A percentile compares a stretch with the other conserved stretches of the same genome.
phyloP scores from a whole-genome alignment of 139 green algal genomes.

The Volvox reticuliferus region DNA sequence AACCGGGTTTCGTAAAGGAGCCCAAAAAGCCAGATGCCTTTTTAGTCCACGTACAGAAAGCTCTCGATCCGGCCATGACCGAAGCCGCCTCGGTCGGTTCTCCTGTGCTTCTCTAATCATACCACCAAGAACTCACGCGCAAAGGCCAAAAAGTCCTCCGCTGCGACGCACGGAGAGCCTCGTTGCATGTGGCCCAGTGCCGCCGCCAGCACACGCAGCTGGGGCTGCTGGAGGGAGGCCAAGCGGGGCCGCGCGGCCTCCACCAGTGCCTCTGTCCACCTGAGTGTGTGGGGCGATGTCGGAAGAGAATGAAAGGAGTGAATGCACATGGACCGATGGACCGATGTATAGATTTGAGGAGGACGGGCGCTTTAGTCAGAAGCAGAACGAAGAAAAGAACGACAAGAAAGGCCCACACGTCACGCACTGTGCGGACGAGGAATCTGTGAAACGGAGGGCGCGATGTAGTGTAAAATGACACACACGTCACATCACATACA shows the following conservation, averaged over 20 bases:
- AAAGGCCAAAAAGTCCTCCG: slow-evolving; percentile 21
- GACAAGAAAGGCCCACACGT: neutral
- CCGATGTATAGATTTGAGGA: too few relatives aligned
- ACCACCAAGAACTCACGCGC: slow-evolving; percentile 34
- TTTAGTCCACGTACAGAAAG: too few relatives aligned
- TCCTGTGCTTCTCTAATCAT: neutral
- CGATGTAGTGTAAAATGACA: neutral
- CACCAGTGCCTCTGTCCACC: slow-evolving; percentile 31
- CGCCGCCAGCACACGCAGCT: slow-evolving; percentile 33
- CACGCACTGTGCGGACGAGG: neutral
- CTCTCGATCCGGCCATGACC: too few relatives aligned
- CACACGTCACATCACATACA: neutral
- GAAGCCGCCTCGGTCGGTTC: too few relatives aligned
- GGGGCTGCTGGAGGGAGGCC: slow-evolving; percentile 10
- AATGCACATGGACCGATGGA: neutral
- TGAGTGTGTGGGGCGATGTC: neutral
- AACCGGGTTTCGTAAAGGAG: too few relatives aligned
- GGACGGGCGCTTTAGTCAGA: neutral
- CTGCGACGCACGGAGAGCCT: neutral
- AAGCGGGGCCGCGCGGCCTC: slow-evolving; percentile 21
- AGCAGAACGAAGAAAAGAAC: neutral
- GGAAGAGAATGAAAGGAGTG: neutral
- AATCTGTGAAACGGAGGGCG: too few relatives aligned
- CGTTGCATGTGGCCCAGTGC: slow-evolving; percentile 40
- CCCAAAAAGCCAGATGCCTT: too few relatives aligned